Base-by-base conservation (phyloP, 306 rosid genomes). In the Prunus mume region DNA sequence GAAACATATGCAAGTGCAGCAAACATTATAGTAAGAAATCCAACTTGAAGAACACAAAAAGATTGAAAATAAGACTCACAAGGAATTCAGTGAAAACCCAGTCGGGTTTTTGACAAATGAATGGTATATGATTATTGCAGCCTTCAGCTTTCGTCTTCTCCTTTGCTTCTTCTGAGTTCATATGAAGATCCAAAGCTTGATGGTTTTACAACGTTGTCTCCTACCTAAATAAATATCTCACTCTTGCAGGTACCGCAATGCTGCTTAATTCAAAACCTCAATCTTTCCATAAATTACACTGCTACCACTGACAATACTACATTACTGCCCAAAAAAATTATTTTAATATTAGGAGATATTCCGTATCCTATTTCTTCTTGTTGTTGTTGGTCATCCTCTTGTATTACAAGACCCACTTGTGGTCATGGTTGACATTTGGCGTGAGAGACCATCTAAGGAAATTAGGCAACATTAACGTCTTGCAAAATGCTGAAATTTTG, bases 41-140 rank as follows among this genome's bases (percentile, higher is more conserved):
- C 68, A 72, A 75, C 85, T 50, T 27, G 30, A 65, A 19, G 74
- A 85, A 38, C 61, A 66, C 13, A 14, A 47, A 75, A 34, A 57
- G 77, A 54, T 34, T 34, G 43, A 18, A 27, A 13, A 6, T 57
- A 18, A 78, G 52, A 73, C 49, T 12, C 61, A 62, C 28, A 13
- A 52, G 79, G 66, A 82, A 60, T 60, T 64, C 27, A 51, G 69
- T 64, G 63, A 19, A 71, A 60, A 69, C 68, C 74, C 79, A 75
- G 32, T 74, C 47, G 20, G 22, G 82, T 72, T 52, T 66, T 45
- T 19, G 65, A 62, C 46, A 57, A 12, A 69, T 78, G 60, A 46
- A 27, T 67, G 49, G 49, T 50, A 22, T 19, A 52, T 20, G 30
- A 32, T 47, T 19, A 20, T 46, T 15, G 41, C 20, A 73, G 43